Base-by-base conservation (phyloP, 176 grass and related monocot genomes). In the Metroxylon sagu region DNA sequence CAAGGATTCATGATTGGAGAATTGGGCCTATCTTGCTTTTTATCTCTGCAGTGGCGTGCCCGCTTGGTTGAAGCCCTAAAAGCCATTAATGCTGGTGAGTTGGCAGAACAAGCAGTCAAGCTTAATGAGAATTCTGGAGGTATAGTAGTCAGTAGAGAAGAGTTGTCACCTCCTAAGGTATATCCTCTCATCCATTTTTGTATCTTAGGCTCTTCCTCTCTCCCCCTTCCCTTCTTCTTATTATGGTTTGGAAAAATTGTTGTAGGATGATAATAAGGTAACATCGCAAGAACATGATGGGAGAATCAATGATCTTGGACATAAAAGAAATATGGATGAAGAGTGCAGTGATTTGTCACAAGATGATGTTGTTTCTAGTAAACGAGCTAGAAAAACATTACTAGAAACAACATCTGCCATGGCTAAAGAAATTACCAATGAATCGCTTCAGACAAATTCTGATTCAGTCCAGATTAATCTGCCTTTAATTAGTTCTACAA, bases 331-430 rank as follows among this genome's bases (percentile, higher is more conserved):
- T 78, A 64, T 83, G 35, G 55, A 26, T 25, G 80, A 87, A 64
- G 67, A 78, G 65, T 85, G 51, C 29, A 79, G 65, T 79, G 73
- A 62, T 75, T 50, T 70, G 50, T 61, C 55, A 39, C 77, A 89
- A 74, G 83, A 90, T 74, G 77, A 77, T 71, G 54, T 64, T 30
- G 58, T 77, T 15, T 81, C 86, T 52, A 76, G 49, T 65, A 86
- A 96, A 90, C 84, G 75, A 77, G 29, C 61, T 64, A 82, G 72
- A 55, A 80, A 83, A 58, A 64, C 81, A n/a, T n/a, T n/a, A n/a
- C 61, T 64, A 82, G 72, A 55, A 80, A 83, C n/a, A 58, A 64
- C 81, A 72, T 50, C 56, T 57, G 16, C 16, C n/a, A 5, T 19
- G 5, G 74, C 29, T 60, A 67, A 78, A 52, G 81, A 81, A 60